These are phyloP conservation scores for Cladosporium sp. DNA, from an alignment of 2,329 filamentous ascomycete genomes.

Conservation along the genomic window DNA sequence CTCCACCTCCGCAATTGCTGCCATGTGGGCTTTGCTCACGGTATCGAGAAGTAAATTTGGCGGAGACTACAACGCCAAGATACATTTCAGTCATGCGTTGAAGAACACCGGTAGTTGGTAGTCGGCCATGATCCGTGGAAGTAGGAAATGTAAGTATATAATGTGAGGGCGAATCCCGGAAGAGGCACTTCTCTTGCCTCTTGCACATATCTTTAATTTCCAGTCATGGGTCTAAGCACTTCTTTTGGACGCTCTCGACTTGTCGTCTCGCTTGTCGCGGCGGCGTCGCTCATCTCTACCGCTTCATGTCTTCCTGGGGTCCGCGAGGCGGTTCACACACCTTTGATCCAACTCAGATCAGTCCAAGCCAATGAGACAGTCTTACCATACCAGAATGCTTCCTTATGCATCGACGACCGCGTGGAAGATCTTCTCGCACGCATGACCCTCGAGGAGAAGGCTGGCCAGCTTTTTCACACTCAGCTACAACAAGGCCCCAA, in stretches of 20 bases:
- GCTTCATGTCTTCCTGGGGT: slow-evolving; percentile 4
- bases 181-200: neutral
- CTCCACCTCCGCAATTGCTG: slow-evolving; percentile 5
- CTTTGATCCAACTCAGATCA: neutral
- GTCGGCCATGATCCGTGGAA: neutral
- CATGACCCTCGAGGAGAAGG: slow-evolving; percentile 49
- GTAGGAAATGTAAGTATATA: neutral
- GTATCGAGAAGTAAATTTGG: neutral
- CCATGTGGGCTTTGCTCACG: slow-evolving; percentile 1
- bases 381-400: slow-evolving; percentile 35
- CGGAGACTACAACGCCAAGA: neutral
- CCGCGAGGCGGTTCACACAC: neutral
- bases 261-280: slow-evolving; percentile 1
- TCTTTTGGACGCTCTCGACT: neutral
- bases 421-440: slow-evolving; percentile 44
- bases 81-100: neutral
- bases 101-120: slow-evolving; percentile 4
- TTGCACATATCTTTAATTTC: neutral
- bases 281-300: neutral
- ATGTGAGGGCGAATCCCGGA: neutral
- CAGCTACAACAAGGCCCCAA: slow-evolving; percentile 33
- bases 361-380: neutral
- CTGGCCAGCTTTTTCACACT: slow-evolving; percentile 47
- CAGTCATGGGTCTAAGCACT: slow-evolving; percentile 5
- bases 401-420: slow-evolving; percentile 43